These are phyloP conservation scores for Discostella stelligeroides DNA, from an alignment of 108 stramenopile species.

Conservation along the genomic window DNA sequence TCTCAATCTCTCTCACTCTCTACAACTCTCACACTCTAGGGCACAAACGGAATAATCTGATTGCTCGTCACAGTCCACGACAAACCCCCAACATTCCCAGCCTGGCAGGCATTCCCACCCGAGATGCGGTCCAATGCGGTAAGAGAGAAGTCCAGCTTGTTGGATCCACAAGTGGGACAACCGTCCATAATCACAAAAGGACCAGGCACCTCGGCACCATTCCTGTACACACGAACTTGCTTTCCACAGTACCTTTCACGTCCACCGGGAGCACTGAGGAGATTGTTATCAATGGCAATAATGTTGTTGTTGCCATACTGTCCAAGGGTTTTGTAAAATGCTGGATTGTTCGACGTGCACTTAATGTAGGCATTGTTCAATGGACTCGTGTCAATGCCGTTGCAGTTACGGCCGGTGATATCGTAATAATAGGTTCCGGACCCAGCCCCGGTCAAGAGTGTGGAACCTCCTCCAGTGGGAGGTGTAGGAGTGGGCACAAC, in stretches of 20 bases:
- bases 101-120: slow-evolving; percentile 14
- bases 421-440: slow-evolving; percentile 19
- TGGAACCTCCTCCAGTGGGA: too few relatives aligned
- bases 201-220: slow-evolving; percentile 9
- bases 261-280: slow-evolving; percentile 3
- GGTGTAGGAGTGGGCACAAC: too few relatives aligned
- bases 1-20: too few relatives aligned
- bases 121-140: slow-evolving; percentile 9
- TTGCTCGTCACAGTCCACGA: slow-evolving; percentile 10
- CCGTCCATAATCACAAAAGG: slow-evolving; percentile 18
- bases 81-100: slow-evolving; percentile 7
- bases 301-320: slow-evolving; percentile 17
- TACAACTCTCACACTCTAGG: too few relatives aligned
- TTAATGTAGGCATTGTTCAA: slow-evolving; percentile 5
- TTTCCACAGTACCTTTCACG: slow-evolving; percentile 18
- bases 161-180: slow-evolving; percentile 2
- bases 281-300: slow-evolving; percentile 13
- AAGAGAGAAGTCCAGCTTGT: slow-evolving; percentile 14
- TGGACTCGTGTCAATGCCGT: not conserved
- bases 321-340: slow-evolving; percentile 7
- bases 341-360: slow-evolving; percentile 6
- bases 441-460: not conserved
- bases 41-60: slow-evolving; percentile 17
- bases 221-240: slow-evolving; percentile 8
- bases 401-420: slow-evolving; percentile 4